A percentile compares a stretch with the other conserved stretches of the same genome.
Evolutionary conservation across 176 grass and related monocot species (phyloP).

Genomic region (Ensete ventricosum): DNA sequence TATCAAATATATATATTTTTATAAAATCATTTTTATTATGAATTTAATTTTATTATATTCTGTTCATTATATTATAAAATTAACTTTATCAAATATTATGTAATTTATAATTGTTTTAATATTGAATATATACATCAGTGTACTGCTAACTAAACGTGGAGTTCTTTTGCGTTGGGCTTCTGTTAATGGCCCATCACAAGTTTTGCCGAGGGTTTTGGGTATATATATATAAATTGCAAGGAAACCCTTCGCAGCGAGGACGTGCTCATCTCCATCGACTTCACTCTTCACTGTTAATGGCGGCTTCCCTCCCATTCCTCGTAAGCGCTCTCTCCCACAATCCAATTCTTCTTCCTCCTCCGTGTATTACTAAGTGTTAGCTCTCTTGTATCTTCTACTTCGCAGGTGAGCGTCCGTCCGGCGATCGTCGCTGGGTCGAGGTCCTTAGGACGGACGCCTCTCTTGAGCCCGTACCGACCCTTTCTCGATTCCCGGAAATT

Average conservation of each 20-base stretch:
- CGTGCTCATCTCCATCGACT: not conserved
- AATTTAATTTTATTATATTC: no score
- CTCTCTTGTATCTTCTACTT: constrained; percentile 5
- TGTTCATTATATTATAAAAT: no score
- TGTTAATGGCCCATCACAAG: no score
- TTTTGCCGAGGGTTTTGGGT: no score
- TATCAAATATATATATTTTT: no score
- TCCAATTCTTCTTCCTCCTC: not conserved
- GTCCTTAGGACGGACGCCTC: constrained; percentile 10
- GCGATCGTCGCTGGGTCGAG: constrained; percentile 11
- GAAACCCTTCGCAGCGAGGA: not conserved
- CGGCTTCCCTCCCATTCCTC: not conserved
- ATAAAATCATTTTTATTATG: no score
- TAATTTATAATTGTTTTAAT: no score
- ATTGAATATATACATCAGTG: no score
- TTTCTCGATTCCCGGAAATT: not conserved
- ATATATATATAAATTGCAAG: not conserved
- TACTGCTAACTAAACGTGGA: no score
- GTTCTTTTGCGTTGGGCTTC: no score
- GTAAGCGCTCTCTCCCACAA: not conserved
- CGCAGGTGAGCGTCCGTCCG: constrained; percentile 42
- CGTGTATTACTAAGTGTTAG: not conserved
- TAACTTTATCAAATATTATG: no score
- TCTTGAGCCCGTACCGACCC: not conserved
- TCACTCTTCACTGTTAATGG: not conserved